These are phyloP conservation scores for Epichloe gansuensis DNA, from an alignment of 2,329 filamentous ascomycete species.

Conservation along the genomic window DNA sequence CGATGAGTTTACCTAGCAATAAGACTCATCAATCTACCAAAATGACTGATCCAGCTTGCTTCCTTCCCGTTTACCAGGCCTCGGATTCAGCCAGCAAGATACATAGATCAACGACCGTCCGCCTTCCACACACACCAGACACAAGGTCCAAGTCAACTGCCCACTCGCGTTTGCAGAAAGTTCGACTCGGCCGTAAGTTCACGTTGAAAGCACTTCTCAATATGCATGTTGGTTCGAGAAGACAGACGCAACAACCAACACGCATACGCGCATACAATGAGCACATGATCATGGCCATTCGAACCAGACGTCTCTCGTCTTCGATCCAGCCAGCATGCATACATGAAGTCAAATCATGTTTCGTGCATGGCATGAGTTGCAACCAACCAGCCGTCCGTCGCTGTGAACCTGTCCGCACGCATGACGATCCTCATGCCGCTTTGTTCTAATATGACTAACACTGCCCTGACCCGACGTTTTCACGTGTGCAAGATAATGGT, in stretches of 20 bases:
- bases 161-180: neutral
- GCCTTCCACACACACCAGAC: no score
- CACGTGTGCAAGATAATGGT: neutral
- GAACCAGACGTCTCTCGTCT: neutral
- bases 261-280: neutral
- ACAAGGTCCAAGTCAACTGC: no score
- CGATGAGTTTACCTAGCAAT: no score
- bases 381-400: neutral
- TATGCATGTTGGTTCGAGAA: neutral
- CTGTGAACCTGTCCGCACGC: neutral
- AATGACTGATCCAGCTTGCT: no score
- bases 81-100: no score
- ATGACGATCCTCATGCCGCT: neutral
- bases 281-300: neutral
- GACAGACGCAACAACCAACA: neutral
- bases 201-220: neutral
- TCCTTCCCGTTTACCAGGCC: no score
- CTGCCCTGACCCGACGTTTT: neutral
- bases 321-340: neutral
- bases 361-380: neutral
- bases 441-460: neutral
- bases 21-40: no score
- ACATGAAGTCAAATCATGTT: neutral
- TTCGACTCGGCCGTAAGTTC: constrained; percentile 2
- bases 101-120: no score